Conservation (phyloP, 2,329 filamentous ascomycete genomes). For the Beauveria rudraprayagi region DNA sequence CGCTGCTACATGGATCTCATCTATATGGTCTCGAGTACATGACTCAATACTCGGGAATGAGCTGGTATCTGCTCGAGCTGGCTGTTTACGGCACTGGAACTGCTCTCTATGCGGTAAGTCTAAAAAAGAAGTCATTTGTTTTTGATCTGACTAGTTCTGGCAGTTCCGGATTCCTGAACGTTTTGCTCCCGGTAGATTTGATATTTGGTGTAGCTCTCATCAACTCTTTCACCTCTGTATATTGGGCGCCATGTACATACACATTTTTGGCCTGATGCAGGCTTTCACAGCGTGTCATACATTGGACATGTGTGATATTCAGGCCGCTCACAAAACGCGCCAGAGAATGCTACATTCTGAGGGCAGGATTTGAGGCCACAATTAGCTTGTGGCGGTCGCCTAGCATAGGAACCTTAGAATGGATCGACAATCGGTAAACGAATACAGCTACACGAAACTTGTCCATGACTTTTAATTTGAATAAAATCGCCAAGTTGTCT, state of each 20-base stretch:
- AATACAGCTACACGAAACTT: neutral
- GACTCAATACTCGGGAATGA: constrained; percentile 12
- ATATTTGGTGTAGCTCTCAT: constrained; percentile 80
- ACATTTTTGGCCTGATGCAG: constrained; percentile 14
- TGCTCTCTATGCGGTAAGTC: constrained; percentile 64
- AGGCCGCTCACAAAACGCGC: neutral
- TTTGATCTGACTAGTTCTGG: neutral
- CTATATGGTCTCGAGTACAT: constrained; percentile 15
- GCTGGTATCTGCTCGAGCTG: constrained; percentile 13
- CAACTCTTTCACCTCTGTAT: constrained; percentile 73
- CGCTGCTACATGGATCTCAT: constrained; percentile 14
- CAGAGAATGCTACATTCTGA: too few species aligned
- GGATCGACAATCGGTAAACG: neutral
- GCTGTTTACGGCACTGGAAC: constrained; percentile 44
- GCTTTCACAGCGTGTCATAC: constrained; percentile 15
- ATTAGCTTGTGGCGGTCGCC: neutral
- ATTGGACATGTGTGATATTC: constrained; percentile 14
- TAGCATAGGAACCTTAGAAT: neutral
- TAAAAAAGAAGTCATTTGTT: neutral
- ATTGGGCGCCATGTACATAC: constrained; percentile 15
- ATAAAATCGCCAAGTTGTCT: too few species aligned
- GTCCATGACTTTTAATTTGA: too few species aligned
- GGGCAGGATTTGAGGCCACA: neutral
- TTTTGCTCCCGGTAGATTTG: constrained; percentile 64
- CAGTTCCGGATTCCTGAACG: constrained; percentile 70